Base-by-base conservation (phyloP, 2,329 filamentous ascomycete species). In the Diplocarpon mali region DNA sequence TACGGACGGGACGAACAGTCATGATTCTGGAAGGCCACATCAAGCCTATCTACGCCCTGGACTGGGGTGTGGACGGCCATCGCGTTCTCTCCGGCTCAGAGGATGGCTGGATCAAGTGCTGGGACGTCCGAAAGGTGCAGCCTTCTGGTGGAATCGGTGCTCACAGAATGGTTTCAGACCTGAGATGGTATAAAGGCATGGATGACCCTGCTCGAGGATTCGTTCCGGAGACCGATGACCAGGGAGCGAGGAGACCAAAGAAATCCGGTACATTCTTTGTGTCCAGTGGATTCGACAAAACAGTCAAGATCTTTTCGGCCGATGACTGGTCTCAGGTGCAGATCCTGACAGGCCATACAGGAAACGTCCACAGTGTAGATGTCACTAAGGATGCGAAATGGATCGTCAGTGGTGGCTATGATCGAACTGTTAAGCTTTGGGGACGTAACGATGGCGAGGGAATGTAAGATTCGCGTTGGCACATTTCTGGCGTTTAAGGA, bases 31-130 rank as follows among this genome's bases (percentile, higher is more conserved):
- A 96, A 60, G 77, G 76, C 2, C 78, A 82, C 57, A 92, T 95
- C 60, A 85, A 89, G 50, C 89, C 93, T 12, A 95, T 98, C 43
- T 89, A 94, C 58, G 88, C 82, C 0, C 69, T 96, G 5, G 89
- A 95, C 63, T 98, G 93, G 92, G 80, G 85, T 46, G 75, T 81
- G 0, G 92, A 98, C 60, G 88, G 90, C 5, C 82, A 95, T 62
- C 79, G 92, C n/a, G 78, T 96, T 8, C 70, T 96, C n/a, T 88
- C 88, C 0, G 89, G 88, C 1, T 93, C 88, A 12, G 87, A 82
- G 2, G 92, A 98, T 60, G 90, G 90, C 14, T 96, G 92, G 76
- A 80, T 95, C 59, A 96, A 95, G 65, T 95, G 90, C 66, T 98
- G 92, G 92, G 92, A 98, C 61, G 73, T 98, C 42, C 80, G 92